A percentile compares a stretch with the other conserved stretches of the same genome.
Conservation (phyloP, 1,139 yeast genomes). For the Taphrina deformans region DNA sequence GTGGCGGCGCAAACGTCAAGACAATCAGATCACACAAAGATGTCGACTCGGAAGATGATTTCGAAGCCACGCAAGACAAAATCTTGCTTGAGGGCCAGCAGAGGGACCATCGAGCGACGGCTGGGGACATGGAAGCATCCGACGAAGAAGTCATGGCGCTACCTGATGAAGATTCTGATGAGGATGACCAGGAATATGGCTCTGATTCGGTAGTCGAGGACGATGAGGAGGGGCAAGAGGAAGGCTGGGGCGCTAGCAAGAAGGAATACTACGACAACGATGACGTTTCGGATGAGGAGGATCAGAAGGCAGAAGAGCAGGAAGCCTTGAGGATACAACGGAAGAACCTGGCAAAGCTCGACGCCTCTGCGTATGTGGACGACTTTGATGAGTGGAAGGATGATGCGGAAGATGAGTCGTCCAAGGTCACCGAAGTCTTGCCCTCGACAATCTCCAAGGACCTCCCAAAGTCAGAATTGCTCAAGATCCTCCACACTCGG, state of each 20-base stretch:
- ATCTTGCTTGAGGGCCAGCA: constrained; percentile 36
- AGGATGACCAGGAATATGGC: constrained; percentile 27
- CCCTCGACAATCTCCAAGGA: constrained; percentile 36
- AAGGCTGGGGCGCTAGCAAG: constrained; percentile 78
- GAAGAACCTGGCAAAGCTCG: constrained; percentile 75
- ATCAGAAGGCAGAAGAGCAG: constrained; percentile 68
- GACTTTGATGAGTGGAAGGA: constrained; percentile 45
- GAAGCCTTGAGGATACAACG: constrained; percentile 89
- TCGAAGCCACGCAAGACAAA: constrained; percentile 40
- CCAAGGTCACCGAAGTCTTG: constrained; percentile 35
- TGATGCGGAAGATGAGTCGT: constrained; percentile 38
- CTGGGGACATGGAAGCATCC: constrained; percentile 36
- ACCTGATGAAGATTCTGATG: constrained; percentile 33
- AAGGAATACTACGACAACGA: constrained; percentile 84
- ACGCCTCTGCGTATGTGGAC: constrained; percentile 41
- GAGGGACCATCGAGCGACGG: constrained; percentile 16
- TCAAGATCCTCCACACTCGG: constrained; percentile 55
- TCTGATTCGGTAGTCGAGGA: constrained; percentile 31
- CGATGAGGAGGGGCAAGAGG: constrained; percentile 40
- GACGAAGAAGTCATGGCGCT: constrained; percentile 41
- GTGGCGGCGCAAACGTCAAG: constrained; percentile 16
- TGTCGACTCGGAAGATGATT: constrained; percentile 38
- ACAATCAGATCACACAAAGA: constrained; percentile 32
- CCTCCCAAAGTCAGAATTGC: constrained; percentile 47
- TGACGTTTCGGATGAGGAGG: constrained; percentile 71